Percentiles rank a stretch among this genome's conserved stretches.
phyloP scores from a whole-genome alignment of 164 flowering plant genomes.

The Vitis rotundifolia region DNA sequence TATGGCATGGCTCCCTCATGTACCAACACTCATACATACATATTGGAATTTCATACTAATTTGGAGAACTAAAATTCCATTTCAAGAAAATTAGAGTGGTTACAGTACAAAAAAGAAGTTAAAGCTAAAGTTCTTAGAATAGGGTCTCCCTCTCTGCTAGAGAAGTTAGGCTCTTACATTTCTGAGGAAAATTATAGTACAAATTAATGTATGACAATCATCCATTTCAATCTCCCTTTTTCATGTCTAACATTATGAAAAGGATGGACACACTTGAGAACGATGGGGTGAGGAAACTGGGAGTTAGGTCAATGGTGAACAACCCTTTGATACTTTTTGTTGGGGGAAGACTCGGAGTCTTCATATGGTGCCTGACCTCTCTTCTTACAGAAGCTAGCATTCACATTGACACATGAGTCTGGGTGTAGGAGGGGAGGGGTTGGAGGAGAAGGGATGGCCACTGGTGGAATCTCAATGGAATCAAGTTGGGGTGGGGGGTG shows the following conservation, averaged over 20 bases:
- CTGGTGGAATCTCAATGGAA: constrained; percentile 38
- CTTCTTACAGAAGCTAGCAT: constrained; percentile 14
- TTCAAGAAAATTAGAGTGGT: too few species aligned
- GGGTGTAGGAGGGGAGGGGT: not conserved
- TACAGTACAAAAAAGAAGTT: too few species aligned
- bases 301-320: constrained; percentile 8
- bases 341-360: constrained; percentile 17
- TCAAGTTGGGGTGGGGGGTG: constrained; percentile 44
- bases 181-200: not conserved
- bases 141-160: not conserved
- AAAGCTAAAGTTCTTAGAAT: not conserved
- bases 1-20: too few species aligned
- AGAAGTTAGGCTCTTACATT: constrained; percentile 3
- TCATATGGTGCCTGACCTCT: constrained; percentile 12
- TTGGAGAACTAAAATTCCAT: too few species aligned
- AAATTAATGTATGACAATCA: constrained; percentile 8
- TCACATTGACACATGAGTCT: constrained; percentile 5
- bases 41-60: too few species aligned
- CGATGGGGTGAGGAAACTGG: not conserved
- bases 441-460: constrained; percentile 17
- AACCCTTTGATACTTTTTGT: constrained; percentile 15
- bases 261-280: constrained; percentile 8
- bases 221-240: constrained; percentile 11
- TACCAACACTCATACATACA: too few species aligned
- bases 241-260: constrained; percentile 10